Base-by-base conservation (phyloP, 257 asterid genomes). In the Scutellaria baicalensis region DNA sequence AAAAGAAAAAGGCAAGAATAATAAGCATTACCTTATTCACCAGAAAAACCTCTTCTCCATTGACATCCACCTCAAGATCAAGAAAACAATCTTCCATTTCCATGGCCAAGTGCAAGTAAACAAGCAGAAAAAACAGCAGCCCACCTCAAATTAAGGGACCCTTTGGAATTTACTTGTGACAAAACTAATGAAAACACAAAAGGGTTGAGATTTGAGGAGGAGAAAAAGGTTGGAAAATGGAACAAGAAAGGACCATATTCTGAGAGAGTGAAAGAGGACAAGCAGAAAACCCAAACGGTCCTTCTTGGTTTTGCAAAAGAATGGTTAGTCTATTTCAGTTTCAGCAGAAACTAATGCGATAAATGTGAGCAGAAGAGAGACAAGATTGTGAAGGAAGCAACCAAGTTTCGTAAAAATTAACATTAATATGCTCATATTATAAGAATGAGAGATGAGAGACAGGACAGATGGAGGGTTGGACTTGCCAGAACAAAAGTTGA, bases 61-160 rank as follows among this genome's bases (percentile, higher is more conserved):
- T 92, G 72, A 92, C 92, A 79, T 92, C 96, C 78, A 92, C 93
- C 77, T 86, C 89, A 78, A 92, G 97, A 78, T 76, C 68, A 76
- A 64, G 80, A 69, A 82, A 76, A 73, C 80, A 81, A 71, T 70
- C 84, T 62, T 79, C 93, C 96, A 92, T 88, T 62, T 79, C 93
- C 98, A 92, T 88, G 21, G 77, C 77, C 76, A 74, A 81, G 69
- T 57, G 6, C 38, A 49, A 78, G 20, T 31, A 70, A 58, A 39
- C 20, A 71, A 69, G 33, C n/a, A 35, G 36, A 57, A 56, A 45
- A 55, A 38, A 8, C 58, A 39, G 52, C 43, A 67, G 14, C 78
- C 85, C 84, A 76, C 83, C 77, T 78, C 74, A 83, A 79, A 81
- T 69, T 62, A 79, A 84, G 75, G 59, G 49, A 69, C 78, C 64